Evolutionary conservation across 306 rosid genomes (phyloP).

Genomic region (Prunus salicina): DNA sequence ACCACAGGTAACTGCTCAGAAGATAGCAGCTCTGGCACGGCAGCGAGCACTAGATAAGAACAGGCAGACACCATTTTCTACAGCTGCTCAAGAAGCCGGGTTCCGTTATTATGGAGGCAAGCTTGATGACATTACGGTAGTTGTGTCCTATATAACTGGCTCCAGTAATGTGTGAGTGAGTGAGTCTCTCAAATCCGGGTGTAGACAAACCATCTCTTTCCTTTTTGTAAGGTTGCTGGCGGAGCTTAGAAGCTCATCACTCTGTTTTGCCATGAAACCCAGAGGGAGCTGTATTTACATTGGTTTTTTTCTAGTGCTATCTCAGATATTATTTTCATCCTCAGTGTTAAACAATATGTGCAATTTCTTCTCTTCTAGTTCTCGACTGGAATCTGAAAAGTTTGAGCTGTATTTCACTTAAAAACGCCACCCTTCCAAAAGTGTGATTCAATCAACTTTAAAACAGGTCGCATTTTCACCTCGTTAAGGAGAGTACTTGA

Average conservation of each 20-base stretch:
- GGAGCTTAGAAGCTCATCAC: not conserved
- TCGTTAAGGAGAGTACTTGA: too few relatives aligned
- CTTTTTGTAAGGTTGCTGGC: not conserved
- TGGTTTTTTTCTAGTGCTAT: not conserved
- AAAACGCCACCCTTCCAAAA: not conserved
- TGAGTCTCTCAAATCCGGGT: not conserved
- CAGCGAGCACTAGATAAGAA: constrained; percentile 60
- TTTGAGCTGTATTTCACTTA: not conserved
- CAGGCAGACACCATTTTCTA: constrained; percentile 74
- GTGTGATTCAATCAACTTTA: not conserved
- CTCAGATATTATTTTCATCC: not conserved
- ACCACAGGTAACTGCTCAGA: constrained; percentile 75
- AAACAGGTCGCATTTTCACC: too few relatives aligned
- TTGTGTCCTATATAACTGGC: constrained; percentile 63
- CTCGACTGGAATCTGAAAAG: not conserved
- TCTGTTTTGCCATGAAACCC: constrained; percentile 1
- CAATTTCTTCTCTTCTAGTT: not conserved
- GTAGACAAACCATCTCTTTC: not conserved
- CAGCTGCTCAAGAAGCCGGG: constrained; percentile 90
- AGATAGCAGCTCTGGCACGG: constrained; percentile 87
- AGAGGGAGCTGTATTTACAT: not conserved
- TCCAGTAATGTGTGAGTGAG: constrained; percentile 19
- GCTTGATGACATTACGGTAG: constrained; percentile 86
- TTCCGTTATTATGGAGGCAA: constrained; percentile 81
- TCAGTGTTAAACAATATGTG: not conserved